A percentile compares a stretch with the other conserved stretches of the same genome.
Evolutionary conservation across 177 flowering plant species (phyloP).

Genomic region (Telopea speciosissima): DNA sequence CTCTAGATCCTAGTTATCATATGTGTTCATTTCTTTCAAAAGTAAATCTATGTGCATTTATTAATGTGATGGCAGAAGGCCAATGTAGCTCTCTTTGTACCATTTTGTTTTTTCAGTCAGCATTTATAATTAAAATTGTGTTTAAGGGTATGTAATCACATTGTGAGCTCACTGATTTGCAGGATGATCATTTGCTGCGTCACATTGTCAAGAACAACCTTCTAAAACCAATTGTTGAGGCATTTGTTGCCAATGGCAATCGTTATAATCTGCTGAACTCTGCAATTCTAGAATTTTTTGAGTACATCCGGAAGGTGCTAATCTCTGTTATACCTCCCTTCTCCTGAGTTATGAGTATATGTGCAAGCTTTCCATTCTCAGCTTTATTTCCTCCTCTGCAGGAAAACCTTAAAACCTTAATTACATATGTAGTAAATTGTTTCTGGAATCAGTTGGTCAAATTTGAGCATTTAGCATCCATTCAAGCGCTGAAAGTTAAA

Average conservation of each 20-base stretch:
- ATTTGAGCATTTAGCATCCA: slow-evolving; percentile 51
- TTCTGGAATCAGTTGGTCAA: slow-evolving; percentile 76
- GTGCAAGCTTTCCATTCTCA: slow-evolving; percentile 5
- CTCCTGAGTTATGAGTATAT: background rate
- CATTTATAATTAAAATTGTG: too few species aligned
- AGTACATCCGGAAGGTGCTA: slow-evolving; percentile 73
- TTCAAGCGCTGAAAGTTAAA: slow-evolving; percentile 63
- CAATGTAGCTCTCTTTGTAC: too few species aligned
- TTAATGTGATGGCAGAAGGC: too few species aligned
- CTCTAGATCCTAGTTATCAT: too few species aligned
- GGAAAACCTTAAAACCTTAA: slow-evolving; percentile 72
- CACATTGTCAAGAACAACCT: slow-evolving; percentile 70
- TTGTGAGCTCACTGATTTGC: slow-evolving; percentile 20
- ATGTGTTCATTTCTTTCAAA: too few species aligned
- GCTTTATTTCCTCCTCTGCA: slow-evolving; percentile 28
- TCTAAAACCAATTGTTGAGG: slow-evolving; percentile 75
- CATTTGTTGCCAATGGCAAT: slow-evolving; percentile 73
- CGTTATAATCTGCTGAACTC: slow-evolving; percentile 93
- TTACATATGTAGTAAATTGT: slow-evolving; percentile 60
- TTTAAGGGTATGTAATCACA: too few species aligned
- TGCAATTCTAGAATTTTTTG: slow-evolving; percentile 81
- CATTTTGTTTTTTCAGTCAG: too few species aligned
- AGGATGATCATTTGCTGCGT: slow-evolving; percentile 82
- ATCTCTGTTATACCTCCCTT: slow-evolving; percentile 1
- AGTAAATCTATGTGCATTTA: too few species aligned